Evolutionary conservation across 805 yeast genomes (phyloP).

Genomic region (Candida mattraensis): DNA sequence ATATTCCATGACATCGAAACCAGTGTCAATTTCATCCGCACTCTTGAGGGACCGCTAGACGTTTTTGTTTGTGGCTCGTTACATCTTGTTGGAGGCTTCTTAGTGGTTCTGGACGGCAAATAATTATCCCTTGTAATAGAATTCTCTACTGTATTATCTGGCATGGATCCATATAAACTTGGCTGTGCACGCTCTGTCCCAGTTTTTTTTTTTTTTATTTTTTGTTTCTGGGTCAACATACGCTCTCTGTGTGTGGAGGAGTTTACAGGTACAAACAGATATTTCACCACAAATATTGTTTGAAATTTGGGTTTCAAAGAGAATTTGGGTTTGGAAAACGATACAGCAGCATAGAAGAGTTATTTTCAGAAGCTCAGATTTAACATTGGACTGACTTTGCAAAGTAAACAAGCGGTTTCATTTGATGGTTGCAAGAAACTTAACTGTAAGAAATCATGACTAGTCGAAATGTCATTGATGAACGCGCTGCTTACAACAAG

Average conservation of each 20-base stretch:
- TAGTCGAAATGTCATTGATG: constrained; percentile 30
- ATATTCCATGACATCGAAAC: constrained; percentile 77
- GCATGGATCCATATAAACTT: no score
- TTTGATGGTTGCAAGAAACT: not conserved
- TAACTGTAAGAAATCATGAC: constrained; percentile 13
- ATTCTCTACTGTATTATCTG: no score
- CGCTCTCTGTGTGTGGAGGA: no score
- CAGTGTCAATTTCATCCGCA: constrained; percentile 55
- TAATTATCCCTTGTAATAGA: not conserved
- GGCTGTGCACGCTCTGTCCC: no score
- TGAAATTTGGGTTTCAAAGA: no score
- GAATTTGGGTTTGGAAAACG: no score
- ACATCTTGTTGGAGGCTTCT: constrained; percentile 90
- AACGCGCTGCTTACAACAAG: constrained; percentile 32
- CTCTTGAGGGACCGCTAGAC: constrained; percentile 51
- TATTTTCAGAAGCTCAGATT: constrained; percentile 3
- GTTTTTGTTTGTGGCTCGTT: constrained; percentile 93
- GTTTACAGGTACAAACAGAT: not conserved
- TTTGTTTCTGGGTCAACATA: no score
- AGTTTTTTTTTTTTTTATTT: no score
- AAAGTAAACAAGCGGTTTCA: not conserved
- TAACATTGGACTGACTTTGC: no score
- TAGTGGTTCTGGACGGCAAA: constrained; percentile 71
- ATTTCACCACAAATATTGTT: not conserved
- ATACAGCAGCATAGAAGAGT: constrained; percentile 8